phyloP scores from a whole-genome alignment of 257 asterid genomes.

The Rauvolfia tetraphylla region DNA sequence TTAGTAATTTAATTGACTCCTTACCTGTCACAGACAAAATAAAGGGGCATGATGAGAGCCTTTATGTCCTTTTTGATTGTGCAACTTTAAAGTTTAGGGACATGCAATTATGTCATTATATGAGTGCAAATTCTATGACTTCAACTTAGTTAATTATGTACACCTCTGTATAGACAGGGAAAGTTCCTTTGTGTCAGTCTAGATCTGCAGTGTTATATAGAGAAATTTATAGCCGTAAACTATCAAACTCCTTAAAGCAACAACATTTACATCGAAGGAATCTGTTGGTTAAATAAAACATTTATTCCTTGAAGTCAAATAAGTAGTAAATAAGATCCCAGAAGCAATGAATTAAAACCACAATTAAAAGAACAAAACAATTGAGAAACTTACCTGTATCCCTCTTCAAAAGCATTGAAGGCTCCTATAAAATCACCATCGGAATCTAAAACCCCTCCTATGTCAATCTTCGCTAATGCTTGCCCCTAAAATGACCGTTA shows the following conservation, averaged over 20 bases:
- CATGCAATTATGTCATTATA: background rate
- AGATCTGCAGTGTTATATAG: background rate
- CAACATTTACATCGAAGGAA: background rate
- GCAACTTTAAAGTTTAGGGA: background rate
- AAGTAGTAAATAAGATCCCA: background rate
- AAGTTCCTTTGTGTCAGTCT: background rate
- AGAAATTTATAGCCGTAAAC: background rate
- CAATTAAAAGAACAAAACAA: slow-evolving; percentile 1
- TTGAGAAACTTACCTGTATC: slow-evolving; percentile 53
- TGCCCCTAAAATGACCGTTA: slow-evolving; percentile 66
- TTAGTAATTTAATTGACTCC: background rate
- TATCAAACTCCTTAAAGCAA: background rate
- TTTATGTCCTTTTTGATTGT: background rate
- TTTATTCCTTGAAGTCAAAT: background rate
- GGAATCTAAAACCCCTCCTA: slow-evolving; percentile 75
- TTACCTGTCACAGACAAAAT: background rate
- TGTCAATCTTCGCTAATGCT: slow-evolving; percentile 76
- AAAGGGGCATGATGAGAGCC: background rate
- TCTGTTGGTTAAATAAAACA: background rate
- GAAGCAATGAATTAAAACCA: background rate
- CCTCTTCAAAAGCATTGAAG: slow-evolving; percentile 70
- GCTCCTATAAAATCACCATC: slow-evolving; percentile 68
- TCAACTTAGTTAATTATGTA: background rate
- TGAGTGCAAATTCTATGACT: background rate
- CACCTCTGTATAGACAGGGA: background rate